Evolutionary conservation across 2,329 filamentous ascomycete species (phyloP).

Genomic region (Lachnellula arida): DNA sequence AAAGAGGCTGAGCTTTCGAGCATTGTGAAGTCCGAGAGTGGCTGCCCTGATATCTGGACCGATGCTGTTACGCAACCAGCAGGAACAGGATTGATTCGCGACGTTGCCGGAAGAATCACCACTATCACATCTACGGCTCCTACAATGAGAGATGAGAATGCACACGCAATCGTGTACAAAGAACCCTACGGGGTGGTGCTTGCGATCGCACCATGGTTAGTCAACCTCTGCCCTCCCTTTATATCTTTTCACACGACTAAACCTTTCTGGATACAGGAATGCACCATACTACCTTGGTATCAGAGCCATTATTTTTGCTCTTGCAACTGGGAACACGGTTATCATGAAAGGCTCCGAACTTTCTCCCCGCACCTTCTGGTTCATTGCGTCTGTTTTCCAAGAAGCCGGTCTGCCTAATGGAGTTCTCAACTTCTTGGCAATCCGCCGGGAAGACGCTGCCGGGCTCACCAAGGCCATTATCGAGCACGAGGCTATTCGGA

Average conservation of each 20-base stretch:
- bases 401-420: slow-evolving; percentile 65
- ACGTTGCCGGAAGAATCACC: slow-evolving; percentile 37
- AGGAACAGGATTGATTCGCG: slow-evolving; percentile 35
- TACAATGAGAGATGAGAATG: slow-evolving; percentile 39
- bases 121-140: slow-evolving; percentile 32
- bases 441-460: slow-evolving; percentile 48
- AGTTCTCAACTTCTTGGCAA: slow-evolving; percentile 54
- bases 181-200: slow-evolving; percentile 78
- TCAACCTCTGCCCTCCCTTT: no score
- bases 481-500: slow-evolving; percentile 51
- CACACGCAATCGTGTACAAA: slow-evolving; percentile 59
- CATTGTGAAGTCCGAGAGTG: neutral
- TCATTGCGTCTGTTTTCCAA: slow-evolving; percentile 47
- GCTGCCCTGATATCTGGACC: neutral
- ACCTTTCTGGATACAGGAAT: slow-evolving; percentile 31
- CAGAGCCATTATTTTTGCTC: slow-evolving; percentile 54
- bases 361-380: slow-evolving; percentile 51
- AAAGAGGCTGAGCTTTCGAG: neutral
- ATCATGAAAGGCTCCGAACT: slow-evolving; percentile 67
- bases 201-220: slow-evolving; percentile 70
- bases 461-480: slow-evolving; percentile 52
- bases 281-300: slow-evolving; percentile 48
- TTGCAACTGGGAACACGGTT: slow-evolving; percentile 70
- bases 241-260: no score
- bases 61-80: neutral